Evolutionary conservation across 345 rosid species (phyloP).

Genomic region (Linum tenue): DNA sequence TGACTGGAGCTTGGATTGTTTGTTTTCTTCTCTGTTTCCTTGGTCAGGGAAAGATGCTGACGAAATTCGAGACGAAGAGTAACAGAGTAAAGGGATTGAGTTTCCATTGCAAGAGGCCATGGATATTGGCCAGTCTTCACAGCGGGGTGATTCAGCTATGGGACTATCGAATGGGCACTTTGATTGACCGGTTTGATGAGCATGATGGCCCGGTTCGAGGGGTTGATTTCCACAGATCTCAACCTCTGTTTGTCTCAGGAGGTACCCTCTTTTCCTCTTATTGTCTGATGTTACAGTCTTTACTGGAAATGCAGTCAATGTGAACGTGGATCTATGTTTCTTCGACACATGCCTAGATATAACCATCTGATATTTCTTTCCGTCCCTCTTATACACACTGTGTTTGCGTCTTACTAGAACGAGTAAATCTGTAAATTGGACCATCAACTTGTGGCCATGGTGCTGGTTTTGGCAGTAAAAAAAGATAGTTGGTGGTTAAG

Average conservation of each 20-base stretch:
- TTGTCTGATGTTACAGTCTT: background rate
- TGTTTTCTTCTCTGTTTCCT: background rate
- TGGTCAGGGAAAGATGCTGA: constrained; percentile 50
- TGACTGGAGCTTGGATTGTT: background rate
- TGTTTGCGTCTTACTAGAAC: no score
- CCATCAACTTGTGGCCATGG: no score
- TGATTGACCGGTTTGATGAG: constrained; percentile 88
- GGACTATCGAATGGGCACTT: constrained; percentile 98
- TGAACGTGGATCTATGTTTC: background rate
- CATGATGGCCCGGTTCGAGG: constrained; percentile 99
- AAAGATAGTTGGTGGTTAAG: no score
- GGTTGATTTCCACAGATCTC: constrained; percentile 87
- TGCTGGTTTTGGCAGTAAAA: no score
- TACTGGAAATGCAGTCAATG: background rate
- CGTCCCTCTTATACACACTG: no score
- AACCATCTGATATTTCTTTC: no score
- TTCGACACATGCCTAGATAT: no score
- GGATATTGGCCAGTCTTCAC: constrained; percentile 98
- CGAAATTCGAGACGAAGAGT: constrained; percentile 98
- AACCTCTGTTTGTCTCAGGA: constrained; percentile 92
- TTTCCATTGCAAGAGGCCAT: constrained; percentile 90
- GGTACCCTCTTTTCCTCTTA: constrained; percentile 29
- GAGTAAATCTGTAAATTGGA: no score
- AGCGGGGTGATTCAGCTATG: constrained; percentile 99
- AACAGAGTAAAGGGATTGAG: constrained; percentile 94